Evolutionary conservation across 371 early-diverging fungal genomes (phyloP), one percentile per base, ranked within the genome.

Genomic region (Phascolomyces articulosus): DNA sequence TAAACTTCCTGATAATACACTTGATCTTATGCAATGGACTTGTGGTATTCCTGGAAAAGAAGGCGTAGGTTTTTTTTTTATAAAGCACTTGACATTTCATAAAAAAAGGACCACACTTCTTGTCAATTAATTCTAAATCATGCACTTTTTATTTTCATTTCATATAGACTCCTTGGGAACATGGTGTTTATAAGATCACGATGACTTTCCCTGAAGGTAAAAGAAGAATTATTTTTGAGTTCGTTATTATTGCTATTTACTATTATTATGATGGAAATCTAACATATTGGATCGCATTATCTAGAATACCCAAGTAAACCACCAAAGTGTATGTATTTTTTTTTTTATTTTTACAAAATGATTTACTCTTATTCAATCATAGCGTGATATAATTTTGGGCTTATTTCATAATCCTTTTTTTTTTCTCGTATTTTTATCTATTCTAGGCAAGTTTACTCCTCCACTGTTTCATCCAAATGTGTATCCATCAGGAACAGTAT

Each of bases 401-500:
- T 26, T 15, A 6, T 21, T 20, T 6, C 4, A 16, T 21, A 13
- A 40, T 20, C 29, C 9, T 58, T n/a, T 28, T 38, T 10, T 26
- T 51, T 16, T n/a, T 60, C 18, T 44, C 28, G 26, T 67, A 38
- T 49, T n/a, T 44, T 40, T 40, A 51, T 28, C 21, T 54, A 34
- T 11, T 34, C 11, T 75, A 88, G 88, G 89, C 73, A 88, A 91
- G 82, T 97, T 97, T 66, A 83, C 83, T 2, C 94, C 96, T 11
- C 88, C 93, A n/a, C 83, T 99, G 54, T 99, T 96, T 81, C 99
- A 99, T 76, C 99, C 99, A 10, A 99, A 99, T 73, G 93, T 99
- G 21, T 99, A 98, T 76, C 96, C 97, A 15, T 96, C 96, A 16
- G 99, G 99, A 40, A 98, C 98, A 0, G 96, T 99, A 11, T 99